phyloP scores from a whole-genome alignment of 2,329 filamentous ascomycete species.

The Botrytis deweyae region DNA sequence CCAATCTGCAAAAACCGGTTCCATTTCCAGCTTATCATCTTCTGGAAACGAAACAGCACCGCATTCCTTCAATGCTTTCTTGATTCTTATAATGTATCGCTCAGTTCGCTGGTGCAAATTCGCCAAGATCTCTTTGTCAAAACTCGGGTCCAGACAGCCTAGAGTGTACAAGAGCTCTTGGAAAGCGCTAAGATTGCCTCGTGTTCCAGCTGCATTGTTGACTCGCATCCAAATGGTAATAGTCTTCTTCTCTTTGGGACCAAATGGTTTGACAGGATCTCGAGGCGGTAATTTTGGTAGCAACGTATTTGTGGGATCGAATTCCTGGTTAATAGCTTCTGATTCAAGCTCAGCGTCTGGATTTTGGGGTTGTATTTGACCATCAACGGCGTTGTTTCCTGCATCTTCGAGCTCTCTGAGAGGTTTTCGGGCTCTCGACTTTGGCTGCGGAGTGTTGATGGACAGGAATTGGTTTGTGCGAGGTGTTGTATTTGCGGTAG shows the following conservation, averaged over 20 bases:
- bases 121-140: not conserved
- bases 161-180: not conserved
- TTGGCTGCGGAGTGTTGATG: not conserved
- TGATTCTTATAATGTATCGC: not conserved
- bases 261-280: not conserved
- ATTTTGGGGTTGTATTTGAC: not conserved
- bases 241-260: not conserved
- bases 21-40: not conserved
- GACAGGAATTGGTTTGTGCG: not conserved
- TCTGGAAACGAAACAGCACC: not conserved
- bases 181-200: not conserved
- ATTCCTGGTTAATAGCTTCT: not conserved
- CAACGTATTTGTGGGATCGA: too few relatives aligned
- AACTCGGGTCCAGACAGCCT: constrained; percentile 7
- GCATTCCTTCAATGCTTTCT: constrained; percentile 3
- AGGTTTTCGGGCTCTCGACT: not conserved
- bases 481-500: not conserved
- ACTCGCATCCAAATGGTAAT: constrained; percentile 4
- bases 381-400: too few relatives aligned
- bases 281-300: not conserved
- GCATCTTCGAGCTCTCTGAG: not conserved
- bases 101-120: not conserved
- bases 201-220: not conserved
- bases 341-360: not conserved
- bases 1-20: constrained; percentile 4